These are phyloP conservation scores for Globisporangium spiculum DNA, from an alignment of 352 stramenopile genomes.

Conservation along the genomic window DNA sequence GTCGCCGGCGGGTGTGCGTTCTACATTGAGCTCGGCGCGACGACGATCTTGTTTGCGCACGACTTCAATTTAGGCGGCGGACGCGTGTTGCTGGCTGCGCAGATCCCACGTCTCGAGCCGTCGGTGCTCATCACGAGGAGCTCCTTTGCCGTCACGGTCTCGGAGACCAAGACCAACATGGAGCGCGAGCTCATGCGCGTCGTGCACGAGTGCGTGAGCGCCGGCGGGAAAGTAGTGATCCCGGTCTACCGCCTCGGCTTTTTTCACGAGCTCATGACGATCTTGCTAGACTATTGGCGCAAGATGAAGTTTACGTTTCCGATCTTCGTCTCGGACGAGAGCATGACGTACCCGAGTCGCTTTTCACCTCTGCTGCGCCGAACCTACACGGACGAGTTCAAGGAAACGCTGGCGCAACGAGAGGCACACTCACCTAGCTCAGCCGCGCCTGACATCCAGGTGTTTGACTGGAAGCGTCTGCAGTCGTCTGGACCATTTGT, in stretches of 20 bases:
- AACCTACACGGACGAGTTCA: conserved; percentile 53
- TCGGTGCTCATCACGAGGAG: conserved; percentile 64
- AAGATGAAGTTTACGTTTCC: conserved; percentile 48
- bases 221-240: conserved; percentile 82
- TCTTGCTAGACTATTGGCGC: conserved; percentile 73
- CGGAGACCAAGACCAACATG: conserved; percentile 77
- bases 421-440: conserved; percentile 13
- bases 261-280: conserved; percentile 73
- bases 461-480: conserved; percentile 73
- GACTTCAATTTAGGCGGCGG: conserved; percentile 79
- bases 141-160: conserved; percentile 78
- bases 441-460: conserved; percentile 20
- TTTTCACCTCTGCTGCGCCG: conserved; percentile 61
- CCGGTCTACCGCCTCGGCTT: conserved; percentile 77
- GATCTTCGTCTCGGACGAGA: conserved; percentile 66
- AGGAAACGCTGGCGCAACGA: conserved; percentile 28
- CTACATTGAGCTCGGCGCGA: conserved; percentile 68
- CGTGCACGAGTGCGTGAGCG: conserved; percentile 70
- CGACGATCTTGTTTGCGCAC: conserved; percentile 70
- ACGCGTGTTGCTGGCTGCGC: conserved; percentile 60
- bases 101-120: conserved; percentile 66
- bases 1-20: conserved; percentile 75
- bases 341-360: conserved; percentile 53
- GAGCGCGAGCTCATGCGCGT: conserved; percentile 80
- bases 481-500: conserved; percentile 69